Base-by-base conservation (phyloP, 2,329 filamentous ascomycete genomes). In the Didymosphaeria variabile region DNA sequence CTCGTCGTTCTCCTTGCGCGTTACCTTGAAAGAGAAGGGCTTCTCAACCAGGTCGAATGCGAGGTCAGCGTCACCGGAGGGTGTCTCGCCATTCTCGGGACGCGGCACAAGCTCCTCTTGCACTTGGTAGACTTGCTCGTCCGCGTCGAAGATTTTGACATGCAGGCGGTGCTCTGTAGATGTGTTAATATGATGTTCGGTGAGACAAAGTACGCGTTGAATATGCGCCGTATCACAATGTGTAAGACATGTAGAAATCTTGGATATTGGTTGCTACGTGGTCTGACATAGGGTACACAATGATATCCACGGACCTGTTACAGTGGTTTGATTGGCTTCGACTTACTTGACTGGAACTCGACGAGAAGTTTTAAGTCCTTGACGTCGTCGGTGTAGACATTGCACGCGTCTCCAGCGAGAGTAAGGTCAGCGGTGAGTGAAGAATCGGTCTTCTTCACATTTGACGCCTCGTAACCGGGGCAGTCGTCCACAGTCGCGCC, bases 121-220 rank as follows among this genome's bases (percentile, higher is more conserved):
- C 1, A 94, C 86, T 73, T 94, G 91, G 70, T 91, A 94, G 50
- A 91, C 89, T 31, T 87, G 83, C 64, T 90, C 84, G n/a, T 81
- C 85, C 6, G 85, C 83, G 75, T 94, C 91, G 64, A 89, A 87
- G 58, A 93, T 91, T 69, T 90, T 86, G 71, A 93, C 88, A 72
- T 92, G 91, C 3, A 93, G 84, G n/a, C 90, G 88, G 23, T 85
- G 82, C 47, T 87, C 88, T 90, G 40, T 34, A 31, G 5, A 15
- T 59, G 51, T 53, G 15, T 77, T 47, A 71, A 60, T 61, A 51
- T 31, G 36, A 15, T n/a, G 26, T 19, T 34, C 44, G 15, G n/a
- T 38, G 46, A 40, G 19, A 58, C 7, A 53, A 46, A 15, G 31
- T 23, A n/a, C 13, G 45, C 17, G 38, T n/a, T 19, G 38, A 8